Evolutionary conservation across 2,329 filamentous ascomycete genomes (phyloP), one percentile per base, ranked within the genome.

Genomic region (Pezicula neosporulosa): DNA sequence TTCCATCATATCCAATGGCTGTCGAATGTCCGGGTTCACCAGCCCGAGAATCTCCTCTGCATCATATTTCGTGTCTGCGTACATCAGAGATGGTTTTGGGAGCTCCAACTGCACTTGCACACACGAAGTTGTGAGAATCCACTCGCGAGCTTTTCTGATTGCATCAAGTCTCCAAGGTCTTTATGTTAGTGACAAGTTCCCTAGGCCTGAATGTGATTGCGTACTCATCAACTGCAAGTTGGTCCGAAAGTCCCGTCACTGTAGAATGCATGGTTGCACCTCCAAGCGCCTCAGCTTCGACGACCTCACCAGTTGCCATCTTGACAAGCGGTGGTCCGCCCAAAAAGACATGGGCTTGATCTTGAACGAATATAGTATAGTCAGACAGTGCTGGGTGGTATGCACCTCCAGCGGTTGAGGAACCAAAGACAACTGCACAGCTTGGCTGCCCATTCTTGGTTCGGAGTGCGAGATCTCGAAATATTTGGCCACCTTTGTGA

Each of bases 261-360:
- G 62, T 68, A 1, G 65, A 68, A 54, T 75, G 72, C 13, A 73
- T 66, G 16, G 66, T 61, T 3, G 72, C 72, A 13, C 73, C 72
- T 5, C 73, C 72, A 1, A 76, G 61, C 39, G 63, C 64, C 50
- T 75, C 73, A 0, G 73, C 70, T 1, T 61, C 69, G 18, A 72
- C 66, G 0, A 69, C 55, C 47, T 76, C 72, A 2, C 73, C 72
- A 0, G 72, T 76, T 0, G 73, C 72, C 72, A 75, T 74, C 52
- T 74, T 73, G 1, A 75, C 72, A 7, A 75, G 61, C 0, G 73
- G 73, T 0, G 73, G 73, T 0, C 73, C 72, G 6, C 67, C 73
- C 1, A 75, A 63, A 46, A 74, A 76, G 0, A 70, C 71, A 49
- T 75, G 72, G 0, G 70, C 72, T 52, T 76, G 71, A 13, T 68